Base-by-base conservation (phyloP, 1,139 yeast genomes). In the Yamadazyma epiphylla region DNA sequence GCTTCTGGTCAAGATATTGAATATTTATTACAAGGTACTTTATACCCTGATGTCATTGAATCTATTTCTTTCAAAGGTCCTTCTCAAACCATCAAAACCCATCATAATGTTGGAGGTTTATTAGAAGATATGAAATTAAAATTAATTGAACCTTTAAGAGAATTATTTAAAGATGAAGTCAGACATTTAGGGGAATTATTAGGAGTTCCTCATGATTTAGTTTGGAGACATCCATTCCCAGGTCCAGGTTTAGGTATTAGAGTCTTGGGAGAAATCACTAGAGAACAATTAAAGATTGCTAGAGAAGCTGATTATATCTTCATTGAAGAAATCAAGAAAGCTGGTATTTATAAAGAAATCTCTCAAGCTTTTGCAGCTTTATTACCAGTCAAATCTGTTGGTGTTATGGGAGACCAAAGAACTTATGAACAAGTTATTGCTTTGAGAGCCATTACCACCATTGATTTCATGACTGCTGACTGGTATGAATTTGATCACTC, bases 161-260 rank as follows among this genome's bases (percentile, higher is more conserved):
- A 91, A 71, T 76, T 91, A 52, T 91, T 94, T 77, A 91, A 91
- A 70, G 99, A 91, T 59, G 99, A 91, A 72, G 98, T 91, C 37
- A 89, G 99, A 66, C 85, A 80, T 51, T 73, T 91, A 51, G 99
- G 99, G 62, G 87, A 87, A 66, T 68, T 94, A 34, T 70, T 91
- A 69, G 96, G 96, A 32, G 94, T 91, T 50, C 94, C 97, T 27
- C 94, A 87, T 55, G 98, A 91, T 49, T 76, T 91, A 50, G 97
- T 91, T 46, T 89, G 98, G 97, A 86, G 99, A 75, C 99, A 91
- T 58, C 99, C 99, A 37, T 91, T 91, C 95, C 99, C 99, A 53
- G 99, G 99, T 57, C 99, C 99, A 58, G 99, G 99, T 70, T 85
- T 91, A 56, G 98, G 97, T 47, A 94, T 91, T 58, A 82, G 99